Evolutionary conservation across 768 basidiomycete species (phyloP), one percentile per base, ranked within the genome.

Genomic region (Gloeopeniophorella convolvens): DNA sequence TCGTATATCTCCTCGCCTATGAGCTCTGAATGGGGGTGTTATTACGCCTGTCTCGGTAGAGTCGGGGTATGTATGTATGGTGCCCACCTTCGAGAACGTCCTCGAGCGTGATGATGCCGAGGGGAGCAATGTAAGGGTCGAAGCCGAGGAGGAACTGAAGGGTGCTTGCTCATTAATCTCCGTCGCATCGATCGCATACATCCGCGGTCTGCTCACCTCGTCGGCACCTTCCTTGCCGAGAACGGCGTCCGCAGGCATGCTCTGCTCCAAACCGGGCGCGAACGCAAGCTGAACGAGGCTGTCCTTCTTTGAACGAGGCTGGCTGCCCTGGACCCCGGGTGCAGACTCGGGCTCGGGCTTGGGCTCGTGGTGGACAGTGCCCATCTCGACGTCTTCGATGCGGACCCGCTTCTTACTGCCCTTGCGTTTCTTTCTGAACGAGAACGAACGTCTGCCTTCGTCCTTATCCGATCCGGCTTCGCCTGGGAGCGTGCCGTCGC

Each of bases 1-100:
- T 93, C 89, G 53, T 88, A 89, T 45, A 94, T 92, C 60, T 93
- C 91, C 68, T 93, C 89, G 12, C 91, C 91, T 48, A 94, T 93
- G 10, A 94, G 74, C 62, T 93, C 91, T 89, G 59, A 8, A 40
- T 3, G n/a, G 9, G 24, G 9, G 9, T 4, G 31, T 49, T 32
- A 48, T n/a, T 23, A 32, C 18, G 1, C 8, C 34, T 51, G 21
- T 46, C 32, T n/a, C n/a, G n/a, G n/a, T n/a, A n/a, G n/a, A 4
- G 9, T 1, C 5, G 15, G 9, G 13, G 21, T n/a, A 10, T 16
- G n/a, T n/a, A n/a, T 42, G 20, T 23, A 43, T 4, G 18, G 8
- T 16, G 59, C 62, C 18, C 44, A 85, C 87, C 87, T 78, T 95
- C 92, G 9, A 95, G 72, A 8, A 95, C 88, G 56, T 95, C 92